A percentile compares a stretch with the other conserved stretches of the same genome.
Conservation (phyloP, 2,329 filamentous ascomycete species). For the Talaromyces sp. region DNA sequence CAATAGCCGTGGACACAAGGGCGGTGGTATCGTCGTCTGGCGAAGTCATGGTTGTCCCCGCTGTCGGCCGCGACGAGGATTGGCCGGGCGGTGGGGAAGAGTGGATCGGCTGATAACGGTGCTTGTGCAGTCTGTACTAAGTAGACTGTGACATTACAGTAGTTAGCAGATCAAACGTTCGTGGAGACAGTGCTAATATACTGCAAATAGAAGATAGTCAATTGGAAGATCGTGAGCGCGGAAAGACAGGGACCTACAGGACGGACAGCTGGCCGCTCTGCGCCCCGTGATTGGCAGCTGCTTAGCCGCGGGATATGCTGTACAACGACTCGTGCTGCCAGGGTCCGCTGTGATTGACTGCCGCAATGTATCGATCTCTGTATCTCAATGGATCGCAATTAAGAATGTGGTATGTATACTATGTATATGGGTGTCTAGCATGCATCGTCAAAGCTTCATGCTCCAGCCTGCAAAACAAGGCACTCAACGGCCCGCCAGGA, state of each 20-base stretch:
- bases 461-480: background rate
- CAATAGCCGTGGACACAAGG: background rate
- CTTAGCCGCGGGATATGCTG: conserved; percentile 6
- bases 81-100: background rate
- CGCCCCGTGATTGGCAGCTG: conserved; percentile 13
- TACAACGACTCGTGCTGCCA: conserved; percentile 9
- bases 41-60: background rate
- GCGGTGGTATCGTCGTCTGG: background rate
- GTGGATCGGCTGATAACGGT: background rate
- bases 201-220: too few species aligned
- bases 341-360: conserved; percentile 9
- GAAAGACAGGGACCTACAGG: background rate
- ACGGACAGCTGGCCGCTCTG: background rate
- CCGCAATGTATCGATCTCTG: too few species aligned
- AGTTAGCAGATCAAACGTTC: background rate
- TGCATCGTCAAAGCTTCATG: background rate
- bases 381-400: too few species aligned
- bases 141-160: background rate
- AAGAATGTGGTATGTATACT: background rate
- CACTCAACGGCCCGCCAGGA: background rate
- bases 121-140: background rate
- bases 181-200: background rate
- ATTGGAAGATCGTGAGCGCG: background rate
- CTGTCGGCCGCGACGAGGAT: background rate
- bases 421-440: background rate